A percentile compares a stretch with the other conserved stretches of the same genome.
Evolutionary conservation across 371 early-diverging fungal genomes (phyloP).

Genomic region (Nosema muscidifuracis): DNA sequence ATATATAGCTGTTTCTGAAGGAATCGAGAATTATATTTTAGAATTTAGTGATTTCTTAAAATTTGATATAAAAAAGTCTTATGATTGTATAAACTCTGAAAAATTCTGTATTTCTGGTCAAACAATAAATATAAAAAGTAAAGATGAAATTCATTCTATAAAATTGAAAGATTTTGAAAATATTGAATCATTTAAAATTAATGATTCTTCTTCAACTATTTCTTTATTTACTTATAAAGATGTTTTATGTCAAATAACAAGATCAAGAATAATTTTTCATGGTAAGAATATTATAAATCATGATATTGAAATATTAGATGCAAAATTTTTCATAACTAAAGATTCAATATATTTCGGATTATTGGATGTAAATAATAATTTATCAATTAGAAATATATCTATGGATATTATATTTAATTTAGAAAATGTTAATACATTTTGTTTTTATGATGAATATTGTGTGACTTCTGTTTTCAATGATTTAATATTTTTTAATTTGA

Average conservation of each 20-base stretch:
- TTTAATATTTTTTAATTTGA: background rate
- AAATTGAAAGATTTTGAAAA: no score
- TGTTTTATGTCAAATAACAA: no score
- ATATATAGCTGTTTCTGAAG: background rate
- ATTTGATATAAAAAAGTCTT: constrained; percentile 7
- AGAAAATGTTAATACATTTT: background rate
- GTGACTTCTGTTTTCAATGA: background rate
- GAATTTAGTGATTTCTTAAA: background rate
- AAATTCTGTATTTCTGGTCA: background rate
- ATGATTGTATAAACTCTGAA: constrained; percentile 2
- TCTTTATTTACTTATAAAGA: no score
- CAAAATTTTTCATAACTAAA: no score
- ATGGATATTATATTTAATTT: background rate
- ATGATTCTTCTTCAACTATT: no score
- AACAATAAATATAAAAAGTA: background rate
- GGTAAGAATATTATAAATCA: no score
- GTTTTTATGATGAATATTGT: background rate
- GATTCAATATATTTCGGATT: background rate
- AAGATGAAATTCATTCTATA: background rate
- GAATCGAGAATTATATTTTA: background rate
- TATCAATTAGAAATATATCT: background rate
- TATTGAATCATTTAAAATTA: no score
- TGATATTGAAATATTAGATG: no score
- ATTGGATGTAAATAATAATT: background rate
- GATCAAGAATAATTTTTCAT: no score